Percentiles rank a stretch among this genome's conserved stretches.
Conservation (phyloP, 2,329 filamentous ascomycete species). For the Gremmenia infestans region DNA sequence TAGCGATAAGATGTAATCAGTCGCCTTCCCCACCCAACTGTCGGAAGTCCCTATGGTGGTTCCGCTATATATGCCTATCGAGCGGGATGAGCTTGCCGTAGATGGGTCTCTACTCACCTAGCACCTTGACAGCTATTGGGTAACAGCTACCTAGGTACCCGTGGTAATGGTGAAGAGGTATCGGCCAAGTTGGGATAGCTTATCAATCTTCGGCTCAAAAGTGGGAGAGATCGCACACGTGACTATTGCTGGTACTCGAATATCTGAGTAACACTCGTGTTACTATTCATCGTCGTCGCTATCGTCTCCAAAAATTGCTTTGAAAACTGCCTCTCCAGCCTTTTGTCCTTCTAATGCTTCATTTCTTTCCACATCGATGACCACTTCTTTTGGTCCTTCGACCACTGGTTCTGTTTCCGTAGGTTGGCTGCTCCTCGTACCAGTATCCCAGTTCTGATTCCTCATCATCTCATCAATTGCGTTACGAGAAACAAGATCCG, state of each 20-base stretch:
- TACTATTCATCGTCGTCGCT: slow-evolving; percentile 52
- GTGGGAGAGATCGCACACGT: not conserved
- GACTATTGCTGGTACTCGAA: not conserved
- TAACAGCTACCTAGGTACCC: not conserved
- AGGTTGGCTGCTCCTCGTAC: not conserved
- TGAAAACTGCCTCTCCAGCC: slow-evolving; percentile 78
- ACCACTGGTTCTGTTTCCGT: not conserved
- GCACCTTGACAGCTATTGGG: not conserved
- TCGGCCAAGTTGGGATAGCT: not conserved
- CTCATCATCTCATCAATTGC: slow-evolving; percentile 51
- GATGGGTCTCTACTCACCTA: not conserved
- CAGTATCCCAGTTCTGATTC: slow-evolving; percentile 24
- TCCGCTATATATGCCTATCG: not conserved
- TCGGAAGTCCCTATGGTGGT: slow-evolving; percentile 1
- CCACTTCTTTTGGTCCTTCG: slow-evolving; percentile 20
- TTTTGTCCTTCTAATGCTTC: slow-evolving; percentile 69
- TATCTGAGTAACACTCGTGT: not conserved
- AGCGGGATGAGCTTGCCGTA: slow-evolving; percentile 1
- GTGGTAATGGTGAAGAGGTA: not conserved
- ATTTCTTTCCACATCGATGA: slow-evolving; percentile 69
- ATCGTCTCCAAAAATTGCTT: slow-evolving; percentile 88
- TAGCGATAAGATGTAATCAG: not conserved
- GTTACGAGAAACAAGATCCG: slow-evolving; percentile 47
- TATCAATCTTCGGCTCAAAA: slow-evolving; percentile 1
- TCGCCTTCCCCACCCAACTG: not conserved